These are phyloP conservation scores for Xylaria digitata DNA, from an alignment of 2,329 filamentous ascomycete species.

Conservation along the genomic window DNA sequence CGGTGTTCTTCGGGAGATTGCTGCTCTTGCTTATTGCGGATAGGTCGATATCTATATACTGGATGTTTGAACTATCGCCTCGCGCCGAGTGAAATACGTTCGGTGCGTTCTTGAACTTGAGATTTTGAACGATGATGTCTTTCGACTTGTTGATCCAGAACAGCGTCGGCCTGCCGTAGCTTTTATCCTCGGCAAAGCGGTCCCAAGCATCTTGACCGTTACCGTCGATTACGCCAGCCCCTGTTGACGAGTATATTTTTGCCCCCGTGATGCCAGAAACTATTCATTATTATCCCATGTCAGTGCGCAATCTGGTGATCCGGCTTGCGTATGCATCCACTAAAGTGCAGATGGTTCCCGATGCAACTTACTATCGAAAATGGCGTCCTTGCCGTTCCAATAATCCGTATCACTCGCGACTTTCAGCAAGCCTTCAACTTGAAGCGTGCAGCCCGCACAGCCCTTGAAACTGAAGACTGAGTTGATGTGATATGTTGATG, in stretches of 20 bases:
- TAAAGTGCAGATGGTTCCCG: background rate
- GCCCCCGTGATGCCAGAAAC: slow-evolving; percentile 32
- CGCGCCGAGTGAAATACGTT: slow-evolving; percentile 36
- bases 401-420: slow-evolving; percentile 34
- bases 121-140: slow-evolving; percentile 20
- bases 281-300: background rate
- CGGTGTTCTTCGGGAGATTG: slow-evolving; percentile 36
- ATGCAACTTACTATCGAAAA: slow-evolving; percentile 29
- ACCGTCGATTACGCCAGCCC: slow-evolving; percentile 32
- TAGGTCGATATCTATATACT: slow-evolving; percentile 29
- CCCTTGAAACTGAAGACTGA: slow-evolving; percentile 33
- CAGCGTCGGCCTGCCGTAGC: slow-evolving; percentile 26
- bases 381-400: slow-evolving; percentile 29
- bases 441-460: slow-evolving; percentile 31
- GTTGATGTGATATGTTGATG: slow-evolving; percentile 32
- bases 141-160: slow-evolving; percentile 32
- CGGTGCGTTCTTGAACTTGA: slow-evolving; percentile 32
- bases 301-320: background rate
- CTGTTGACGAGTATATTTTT: slow-evolving; percentile 34
- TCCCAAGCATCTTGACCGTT: slow-evolving; percentile 35
- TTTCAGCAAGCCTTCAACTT: slow-evolving; percentile 28
- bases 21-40: slow-evolving; percentile 30
- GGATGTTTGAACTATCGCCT: slow-evolving; percentile 25
- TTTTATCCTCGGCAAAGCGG: slow-evolving; percentile 28
- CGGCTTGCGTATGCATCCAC: background rate